Evolutionary conservation across 768 basidiomycete species (phyloP).

Genomic region (Pleurotus sapidus): DNA sequence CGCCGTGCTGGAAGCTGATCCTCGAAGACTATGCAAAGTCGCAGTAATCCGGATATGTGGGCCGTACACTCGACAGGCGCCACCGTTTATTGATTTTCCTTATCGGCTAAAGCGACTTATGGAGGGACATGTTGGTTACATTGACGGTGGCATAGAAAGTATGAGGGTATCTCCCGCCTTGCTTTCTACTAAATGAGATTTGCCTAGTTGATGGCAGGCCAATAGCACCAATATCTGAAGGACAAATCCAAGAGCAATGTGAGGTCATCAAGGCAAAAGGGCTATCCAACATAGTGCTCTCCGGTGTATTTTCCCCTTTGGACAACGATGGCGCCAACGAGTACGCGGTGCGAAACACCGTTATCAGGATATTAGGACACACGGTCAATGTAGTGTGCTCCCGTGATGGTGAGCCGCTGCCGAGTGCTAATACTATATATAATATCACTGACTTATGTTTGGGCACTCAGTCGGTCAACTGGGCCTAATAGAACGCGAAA

Average conservation of each 20-base stretch:
- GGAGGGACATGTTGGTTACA: slow-evolving; percentile 28
- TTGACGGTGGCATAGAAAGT: slow-evolving; percentile 40
- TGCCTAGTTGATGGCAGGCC: slow-evolving; percentile 24
- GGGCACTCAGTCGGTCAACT: slow-evolving; percentile 45
- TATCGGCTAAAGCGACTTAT: slow-evolving; percentile 24
- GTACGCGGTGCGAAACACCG: slow-evolving; percentile 26
- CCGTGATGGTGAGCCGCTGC: slow-evolving; percentile 34
- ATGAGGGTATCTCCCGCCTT: slow-evolving; percentile 17
- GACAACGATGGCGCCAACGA: slow-evolving; percentile 28
- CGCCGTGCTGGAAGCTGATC: slow-evolving; percentile 57
- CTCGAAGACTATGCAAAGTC: slow-evolving; percentile 50
- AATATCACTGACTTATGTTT: not conserved
- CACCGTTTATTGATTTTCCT: slow-evolving; percentile 42
- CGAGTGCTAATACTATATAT: not conserved
- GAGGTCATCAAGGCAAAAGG: slow-evolving; percentile 25
- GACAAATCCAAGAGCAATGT: slow-evolving; percentile 44
- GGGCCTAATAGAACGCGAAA: slow-evolving; percentile 62
- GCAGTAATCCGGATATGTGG: slow-evolving; percentile 64
- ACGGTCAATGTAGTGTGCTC: slow-evolving; percentile 49
- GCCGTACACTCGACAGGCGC: slow-evolving; percentile 55
- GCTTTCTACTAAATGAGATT: not conserved
- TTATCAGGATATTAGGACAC: slow-evolving; percentile 29
- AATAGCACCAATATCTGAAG: slow-evolving; percentile 34
- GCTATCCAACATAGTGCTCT: slow-evolving; percentile 24
- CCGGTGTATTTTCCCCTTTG: slow-evolving; percentile 31